phyloP scores from a whole-genome alignment of 257 asterid genomes.

The Fraxinus americana region DNA sequence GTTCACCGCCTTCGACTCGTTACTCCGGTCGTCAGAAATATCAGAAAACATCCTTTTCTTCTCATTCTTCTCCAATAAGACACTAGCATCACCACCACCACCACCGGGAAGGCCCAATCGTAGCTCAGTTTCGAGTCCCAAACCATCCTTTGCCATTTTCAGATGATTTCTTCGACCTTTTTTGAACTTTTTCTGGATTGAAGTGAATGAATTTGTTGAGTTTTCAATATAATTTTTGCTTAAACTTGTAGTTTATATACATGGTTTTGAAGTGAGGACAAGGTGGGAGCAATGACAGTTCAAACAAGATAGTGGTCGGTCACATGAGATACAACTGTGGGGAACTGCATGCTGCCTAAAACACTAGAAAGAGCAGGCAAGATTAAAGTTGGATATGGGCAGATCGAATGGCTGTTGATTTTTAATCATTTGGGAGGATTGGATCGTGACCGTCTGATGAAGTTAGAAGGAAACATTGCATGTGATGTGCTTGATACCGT shows the following conservation, averaged over 20 bases:
- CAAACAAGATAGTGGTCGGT: constrained; percentile 57
- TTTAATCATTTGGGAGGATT: constrained; percentile 15
- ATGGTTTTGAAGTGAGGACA: constrained; percentile 23
- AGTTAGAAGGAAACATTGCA: constrained; percentile 48
- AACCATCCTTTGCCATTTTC: constrained; percentile 45
- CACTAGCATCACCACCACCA: constrained; percentile 13
- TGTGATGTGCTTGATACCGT: constrained; percentile 54
- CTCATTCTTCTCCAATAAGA: constrained; percentile 41
- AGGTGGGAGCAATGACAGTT: constrained; percentile 40
- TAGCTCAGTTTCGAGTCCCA: constrained; percentile 78
- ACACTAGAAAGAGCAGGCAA: constrained; percentile 47
- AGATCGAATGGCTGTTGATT: constrained; percentile 39
- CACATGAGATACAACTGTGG: constrained; percentile 72
- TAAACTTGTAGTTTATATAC: constrained; percentile 26
- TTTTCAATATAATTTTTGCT: not conserved
- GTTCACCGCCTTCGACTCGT: constrained; percentile 19
- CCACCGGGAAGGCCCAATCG: constrained; percentile 77
- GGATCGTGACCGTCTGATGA: constrained; percentile 39
- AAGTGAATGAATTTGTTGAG: not conserved
- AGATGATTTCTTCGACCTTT: not conserved
- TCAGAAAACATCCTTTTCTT: constrained; percentile 64
- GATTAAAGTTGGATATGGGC: constrained; percentile 41
- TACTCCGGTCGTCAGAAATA: constrained; percentile 30
- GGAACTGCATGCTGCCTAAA: constrained; percentile 52
- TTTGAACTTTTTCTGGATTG: not conserved